Evolutionary conservation across 129 eudicot species (phyloP).

Genomic region (Flaveria linearis): DNA sequence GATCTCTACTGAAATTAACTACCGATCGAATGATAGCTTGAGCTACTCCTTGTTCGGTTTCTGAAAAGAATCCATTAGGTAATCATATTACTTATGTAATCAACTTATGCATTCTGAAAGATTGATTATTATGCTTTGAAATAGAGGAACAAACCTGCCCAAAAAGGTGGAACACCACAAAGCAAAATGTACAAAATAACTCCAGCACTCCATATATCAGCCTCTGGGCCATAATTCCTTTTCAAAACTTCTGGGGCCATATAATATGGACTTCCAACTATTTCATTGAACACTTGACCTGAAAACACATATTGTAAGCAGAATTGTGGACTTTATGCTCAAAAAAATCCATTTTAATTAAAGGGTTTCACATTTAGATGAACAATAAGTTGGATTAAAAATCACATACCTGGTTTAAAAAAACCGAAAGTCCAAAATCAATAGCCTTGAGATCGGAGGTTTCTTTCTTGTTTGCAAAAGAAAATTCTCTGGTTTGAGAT

Average conservation of each 20-base stretch:
- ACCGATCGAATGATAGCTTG: slow-evolving; percentile 76
- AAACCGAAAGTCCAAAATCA: slow-evolving; percentile 82
- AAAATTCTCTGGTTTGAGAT: slow-evolving; percentile 89
- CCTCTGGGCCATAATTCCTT: slow-evolving; percentile 78
- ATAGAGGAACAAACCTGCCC: slow-evolving; percentile 67
- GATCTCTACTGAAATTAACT: slow-evolving; percentile 72
- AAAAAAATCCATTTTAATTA: not conserved
- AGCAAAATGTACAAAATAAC: slow-evolving; percentile 82
- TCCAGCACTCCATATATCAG: slow-evolving; percentile 94
- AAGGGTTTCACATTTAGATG: slow-evolving; percentile 2
- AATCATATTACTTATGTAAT: not conserved
- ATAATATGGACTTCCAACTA: slow-evolving; percentile 92
- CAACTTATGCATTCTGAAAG: not conserved
- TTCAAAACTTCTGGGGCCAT: slow-evolving; percentile 90
- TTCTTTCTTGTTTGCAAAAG: slow-evolving; percentile 82
- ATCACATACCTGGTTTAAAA: slow-evolving; percentile 69
- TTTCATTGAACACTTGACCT: slow-evolving; percentile 71
- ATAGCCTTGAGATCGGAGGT: slow-evolving; percentile 69
- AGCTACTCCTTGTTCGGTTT: slow-evolving; percentile 92
- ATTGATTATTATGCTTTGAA: not conserved
- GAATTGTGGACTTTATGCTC: not conserved
- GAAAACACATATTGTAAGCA: slow-evolving; percentile 7
- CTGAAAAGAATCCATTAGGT: slow-evolving; percentile 32
- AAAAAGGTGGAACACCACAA: slow-evolving; percentile 89
- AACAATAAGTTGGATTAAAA: not conserved